phyloP scores from a whole-genome alignment of 2,329 filamentous ascomycete genomes.

The Fusarium lyarnte region DNA sequence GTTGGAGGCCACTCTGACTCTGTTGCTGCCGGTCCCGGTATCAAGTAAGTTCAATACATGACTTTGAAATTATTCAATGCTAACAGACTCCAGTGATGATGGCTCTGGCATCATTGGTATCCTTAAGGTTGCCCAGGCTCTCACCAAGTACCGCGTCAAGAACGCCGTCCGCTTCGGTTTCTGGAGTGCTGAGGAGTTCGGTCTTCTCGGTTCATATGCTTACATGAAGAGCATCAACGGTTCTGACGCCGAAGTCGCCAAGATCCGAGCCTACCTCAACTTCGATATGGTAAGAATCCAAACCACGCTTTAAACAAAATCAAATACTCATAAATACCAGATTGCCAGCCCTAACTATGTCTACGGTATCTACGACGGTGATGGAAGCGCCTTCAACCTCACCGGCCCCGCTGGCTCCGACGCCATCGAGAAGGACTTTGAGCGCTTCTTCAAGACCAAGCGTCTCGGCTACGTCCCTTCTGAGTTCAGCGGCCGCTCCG shows the following conservation, averaged over 20 bases:
- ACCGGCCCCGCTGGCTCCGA: constrained; percentile 65
- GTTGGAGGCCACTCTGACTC: constrained; percentile 60
- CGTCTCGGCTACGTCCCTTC: constrained; percentile 65
- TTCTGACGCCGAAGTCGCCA: constrained; percentile 56
- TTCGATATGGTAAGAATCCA: constrained; percentile 62
- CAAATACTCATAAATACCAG: constrained; percentile 16
- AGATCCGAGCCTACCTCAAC: constrained; percentile 65
- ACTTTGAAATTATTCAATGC: neutral
- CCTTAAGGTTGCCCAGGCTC: constrained; percentile 56
- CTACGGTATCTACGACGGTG: constrained; percentile 68
- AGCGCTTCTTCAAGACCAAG: constrained; percentile 61
- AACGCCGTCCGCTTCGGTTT: constrained; percentile 61
- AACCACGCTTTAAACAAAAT: rapidly evolving
- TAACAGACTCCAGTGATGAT: constrained; percentile 56
- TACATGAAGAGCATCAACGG: constrained; percentile 56
- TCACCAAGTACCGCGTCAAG: constrained; percentile 55
- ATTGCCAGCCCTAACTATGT: constrained; percentile 61
- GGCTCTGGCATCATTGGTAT: constrained; percentile 63
- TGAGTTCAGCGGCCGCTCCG: constrained; percentile 71
- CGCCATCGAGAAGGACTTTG: constrained; percentile 67
- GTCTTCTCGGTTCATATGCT: constrained; percentile 59
- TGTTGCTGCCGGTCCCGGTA: constrained; percentile 62
- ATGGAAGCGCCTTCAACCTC: constrained; percentile 68
- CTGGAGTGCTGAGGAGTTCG: constrained; percentile 64
- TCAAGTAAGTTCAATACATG: constrained; percentile 55